These are phyloP conservation scores for Lagenidium sp. DNA, from an alignment of 352 stramenopile species.

Conservation along the genomic window DNA sequence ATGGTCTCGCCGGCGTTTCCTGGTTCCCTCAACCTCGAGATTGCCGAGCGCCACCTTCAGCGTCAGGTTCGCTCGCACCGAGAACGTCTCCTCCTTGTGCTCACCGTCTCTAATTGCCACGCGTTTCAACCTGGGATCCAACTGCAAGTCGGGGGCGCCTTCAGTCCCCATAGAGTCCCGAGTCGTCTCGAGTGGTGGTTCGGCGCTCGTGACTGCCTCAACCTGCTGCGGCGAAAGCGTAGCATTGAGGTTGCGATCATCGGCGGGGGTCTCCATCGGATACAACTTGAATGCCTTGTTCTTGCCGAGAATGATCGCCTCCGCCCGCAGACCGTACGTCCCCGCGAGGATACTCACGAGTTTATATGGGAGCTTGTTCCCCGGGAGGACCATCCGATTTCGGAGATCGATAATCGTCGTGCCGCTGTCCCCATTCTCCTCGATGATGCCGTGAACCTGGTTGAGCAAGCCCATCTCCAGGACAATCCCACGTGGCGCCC, in stretches of 20 bases:
- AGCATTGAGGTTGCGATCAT: no score
- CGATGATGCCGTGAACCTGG: constrained; percentile 68
- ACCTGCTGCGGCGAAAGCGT: no score
- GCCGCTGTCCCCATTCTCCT: constrained; percentile 48
- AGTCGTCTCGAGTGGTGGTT: no score
- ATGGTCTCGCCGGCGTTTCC: constrained; percentile 39
- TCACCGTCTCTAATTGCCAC: constrained; percentile 7
- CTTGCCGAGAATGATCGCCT: constrained; percentile 72
- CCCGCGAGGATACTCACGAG: constrained; percentile 53
- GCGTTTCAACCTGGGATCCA: no score
- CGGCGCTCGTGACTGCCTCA: no score
- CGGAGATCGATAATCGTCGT: constrained; percentile 70
- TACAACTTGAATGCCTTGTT: constrained; percentile 77
- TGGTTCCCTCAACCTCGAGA: constrained; percentile 51
- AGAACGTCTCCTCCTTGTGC: constrained; percentile 18
- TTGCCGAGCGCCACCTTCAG: constrained; percentile 50
- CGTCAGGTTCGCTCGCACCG: constrained; percentile 38
- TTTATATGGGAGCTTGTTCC: constrained; percentile 74
- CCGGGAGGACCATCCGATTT: constrained; percentile 58
- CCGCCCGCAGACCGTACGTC: constrained; percentile 61
- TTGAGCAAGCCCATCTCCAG: constrained; percentile 54
- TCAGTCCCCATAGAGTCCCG: no score
- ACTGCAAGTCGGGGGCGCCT: no score
- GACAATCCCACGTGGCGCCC: constrained; percentile 25
- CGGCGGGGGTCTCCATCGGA: constrained; percentile 18